Base-by-base conservation (phyloP, 2,329 filamentous ascomycete species). In the Coniochaeta hoffmannii region DNA sequence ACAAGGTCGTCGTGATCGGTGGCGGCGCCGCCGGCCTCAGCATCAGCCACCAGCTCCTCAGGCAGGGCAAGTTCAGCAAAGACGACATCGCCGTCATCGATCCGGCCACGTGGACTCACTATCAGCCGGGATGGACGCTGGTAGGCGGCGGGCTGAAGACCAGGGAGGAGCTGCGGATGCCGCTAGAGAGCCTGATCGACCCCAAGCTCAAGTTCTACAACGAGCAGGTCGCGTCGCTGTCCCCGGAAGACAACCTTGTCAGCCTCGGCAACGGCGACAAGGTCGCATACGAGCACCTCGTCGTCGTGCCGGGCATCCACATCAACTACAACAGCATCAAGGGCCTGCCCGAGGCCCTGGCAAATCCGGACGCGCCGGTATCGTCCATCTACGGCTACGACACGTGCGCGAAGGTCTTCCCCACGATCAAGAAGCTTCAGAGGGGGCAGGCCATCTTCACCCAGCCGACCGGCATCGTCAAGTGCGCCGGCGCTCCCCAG, bases 101-200 rank as follows among this genome's bases (percentile, higher is more conserved):
- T 59, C 85, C 85, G 0, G 76, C 84, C 1, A 65, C 70, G 60
- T 84, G 76, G 74, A 84, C 88, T 64, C 76, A 88, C 69, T 88
- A 87, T 65, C 85, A 88, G 66, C 83, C 85, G 1, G 85, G 85
- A 54, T 88, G 84, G 84, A 88, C 85, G 1, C 73, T 88, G 1
- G 85, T 87, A 2, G 85, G 84, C 44, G 83, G 81, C 36, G 85
- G 85, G 3, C 73, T 88, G 36, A 87, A 87, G 68, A 77, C 73
- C 50, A 84, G 83, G 64, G 72, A 85, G 59, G 76, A 85, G 24
- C 69, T 87, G 55, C 76, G 77, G 50, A 68, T 71, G 55, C 78
- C 77, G 1, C 64, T 86, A 36, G 62, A 70, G 4, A 69, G 69
- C 50, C 65, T 87, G 51, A 67, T 87, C 8, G 77, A 86, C 61